Evolutionary conservation across 352 stramenopile genomes (phyloP).

Genomic region (Globisporangium abappressorium): DNA sequence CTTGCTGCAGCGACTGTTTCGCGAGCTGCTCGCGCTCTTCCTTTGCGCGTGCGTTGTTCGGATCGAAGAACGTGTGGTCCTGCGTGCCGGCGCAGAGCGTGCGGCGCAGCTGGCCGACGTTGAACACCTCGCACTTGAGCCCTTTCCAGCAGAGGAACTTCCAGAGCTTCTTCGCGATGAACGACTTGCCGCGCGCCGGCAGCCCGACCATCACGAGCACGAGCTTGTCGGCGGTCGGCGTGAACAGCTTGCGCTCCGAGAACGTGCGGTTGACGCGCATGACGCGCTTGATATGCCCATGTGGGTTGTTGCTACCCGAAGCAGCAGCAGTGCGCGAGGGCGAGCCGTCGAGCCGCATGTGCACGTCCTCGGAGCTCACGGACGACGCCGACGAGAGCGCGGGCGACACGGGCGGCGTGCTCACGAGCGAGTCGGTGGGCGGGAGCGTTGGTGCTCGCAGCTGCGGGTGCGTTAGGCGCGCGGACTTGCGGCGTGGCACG

Average conservation of each 20-base stretch:
- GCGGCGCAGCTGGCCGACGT: slow-evolving; percentile 93
- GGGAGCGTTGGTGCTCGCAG: slow-evolving; percentile 3
- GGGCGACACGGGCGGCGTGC: slow-evolving; percentile 14
- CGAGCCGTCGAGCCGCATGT: slow-evolving; percentile 6
- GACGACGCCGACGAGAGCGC: slow-evolving; percentile 16
- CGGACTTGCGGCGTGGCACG: slow-evolving; percentile 15
- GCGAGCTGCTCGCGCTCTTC: slow-evolving; percentile 81
- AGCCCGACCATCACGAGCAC: slow-evolving; percentile 95
- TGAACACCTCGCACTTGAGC: slow-evolving; percentile 89
- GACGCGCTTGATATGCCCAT: slow-evolving; percentile 14
- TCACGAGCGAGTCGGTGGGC: neutral
- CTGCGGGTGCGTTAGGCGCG: slow-evolving; percentile 10
- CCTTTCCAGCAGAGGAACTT: slow-evolving; percentile 84
- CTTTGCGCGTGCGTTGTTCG: slow-evolving; percentile 75
- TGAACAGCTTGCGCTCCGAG: slow-evolving; percentile 76
- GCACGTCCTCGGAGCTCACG: slow-evolving; percentile 5
- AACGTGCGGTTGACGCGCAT: slow-evolving; percentile 31
- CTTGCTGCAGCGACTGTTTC: slow-evolving; percentile 62
- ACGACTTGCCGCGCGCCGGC: slow-evolving; percentile 94
- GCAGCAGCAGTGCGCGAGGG: neutral
- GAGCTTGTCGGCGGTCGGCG: slow-evolving; percentile 89
- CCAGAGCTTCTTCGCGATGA: slow-evolving; percentile 92
- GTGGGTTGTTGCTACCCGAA: neutral
- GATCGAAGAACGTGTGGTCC: slow-evolving; percentile 93
- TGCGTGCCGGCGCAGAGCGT: slow-evolving; percentile 66